A percentile compares a stretch with the other conserved stretches of the same genome.
These are phyloP conservation scores for Sporothrix pallida DNA, from an alignment of 2,329 filamentous ascomycete species.

Conservation along the genomic window DNA sequence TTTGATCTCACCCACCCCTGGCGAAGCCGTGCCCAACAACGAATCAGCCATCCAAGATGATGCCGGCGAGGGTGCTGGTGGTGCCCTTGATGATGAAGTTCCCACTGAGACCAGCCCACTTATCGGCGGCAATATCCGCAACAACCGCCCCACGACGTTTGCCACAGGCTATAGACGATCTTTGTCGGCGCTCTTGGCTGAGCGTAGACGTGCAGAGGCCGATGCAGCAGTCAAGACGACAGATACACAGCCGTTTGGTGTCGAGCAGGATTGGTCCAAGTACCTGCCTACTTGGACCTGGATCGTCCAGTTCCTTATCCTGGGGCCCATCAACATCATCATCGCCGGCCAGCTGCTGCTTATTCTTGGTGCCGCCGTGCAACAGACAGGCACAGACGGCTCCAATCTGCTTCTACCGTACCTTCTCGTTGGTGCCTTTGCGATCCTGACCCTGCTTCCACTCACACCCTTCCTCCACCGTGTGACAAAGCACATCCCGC, in stretches of 20 bases:
- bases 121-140: conserved; percentile 39
- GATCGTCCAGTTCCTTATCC: conserved; percentile 81
- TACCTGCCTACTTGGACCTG: conserved; percentile 82
- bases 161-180: conserved; percentile 62
- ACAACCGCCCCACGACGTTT: conserved; percentile 55
- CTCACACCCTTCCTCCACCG: conserved; percentile 85
- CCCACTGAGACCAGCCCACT: conserved; percentile 63
- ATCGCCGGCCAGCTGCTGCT: conserved; percentile 78
- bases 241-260: conserved; percentile 57
- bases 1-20: conserved; percentile 50
- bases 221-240: conserved; percentile 35
- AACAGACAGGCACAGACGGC: conserved; percentile 86
- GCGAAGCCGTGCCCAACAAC: conserved; percentile 43
- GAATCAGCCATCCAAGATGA: conserved; percentile 41
- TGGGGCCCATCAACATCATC: conserved; percentile 78
- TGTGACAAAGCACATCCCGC: conserved; percentile 79
- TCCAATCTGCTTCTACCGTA: conserved; percentile 74
- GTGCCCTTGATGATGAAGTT: conserved; percentile 47
- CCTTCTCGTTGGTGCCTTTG: conserved; percentile 69
- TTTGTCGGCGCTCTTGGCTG: conserved; percentile 45
- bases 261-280: conserved; percentile 86
- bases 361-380: conserved; percentile 71
- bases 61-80: conserved; percentile 43
- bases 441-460: conserved; percentile 75
- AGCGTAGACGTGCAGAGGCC: conserved; percentile 37